Conservation (phyloP, 129 eudicot species). For the Dittrichia graveolens region DNA sequence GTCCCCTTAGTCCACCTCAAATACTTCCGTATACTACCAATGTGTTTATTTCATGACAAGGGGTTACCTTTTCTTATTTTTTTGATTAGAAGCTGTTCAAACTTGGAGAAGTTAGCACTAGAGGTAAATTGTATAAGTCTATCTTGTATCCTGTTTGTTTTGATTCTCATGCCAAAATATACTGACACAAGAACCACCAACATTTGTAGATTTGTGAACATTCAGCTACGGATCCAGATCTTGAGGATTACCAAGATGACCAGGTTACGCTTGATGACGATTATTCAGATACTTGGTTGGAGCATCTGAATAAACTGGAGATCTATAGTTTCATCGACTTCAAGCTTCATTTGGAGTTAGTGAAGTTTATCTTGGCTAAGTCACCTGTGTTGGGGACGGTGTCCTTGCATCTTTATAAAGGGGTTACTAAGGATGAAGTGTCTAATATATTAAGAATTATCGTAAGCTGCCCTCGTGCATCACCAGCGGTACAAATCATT, state of each 20-base stretch:
- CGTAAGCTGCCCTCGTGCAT: background rate
- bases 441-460: background rate
- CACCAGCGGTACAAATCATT: background rate
- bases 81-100: conserved; percentile 9
- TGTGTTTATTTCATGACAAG: background rate
- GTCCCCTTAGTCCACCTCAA: conserved; percentile 19
- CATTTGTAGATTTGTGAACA: background rate
- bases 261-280: background rate
- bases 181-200: background rate
- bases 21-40: background rate
- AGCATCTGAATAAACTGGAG: background rate
- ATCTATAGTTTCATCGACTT: background rate
- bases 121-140: conserved; percentile 9
- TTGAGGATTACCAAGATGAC: background rate
- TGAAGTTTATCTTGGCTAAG: background rate
- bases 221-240: background rate
- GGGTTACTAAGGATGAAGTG: background rate
- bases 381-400: background rate
- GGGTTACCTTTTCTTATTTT: background rate
- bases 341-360: background rate
- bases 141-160: conserved; percentile 7
- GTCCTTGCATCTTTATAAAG: background rate
- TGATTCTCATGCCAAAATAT: background rate
- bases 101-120: conserved; percentile 16
- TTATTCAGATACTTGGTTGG: background rate